A percentile compares a stretch with the other conserved stretches of the same genome.
phyloP scores from a whole-genome alignment of 2,329 filamentous ascomycete species.

The Teratosphaeria destructans region DNA sequence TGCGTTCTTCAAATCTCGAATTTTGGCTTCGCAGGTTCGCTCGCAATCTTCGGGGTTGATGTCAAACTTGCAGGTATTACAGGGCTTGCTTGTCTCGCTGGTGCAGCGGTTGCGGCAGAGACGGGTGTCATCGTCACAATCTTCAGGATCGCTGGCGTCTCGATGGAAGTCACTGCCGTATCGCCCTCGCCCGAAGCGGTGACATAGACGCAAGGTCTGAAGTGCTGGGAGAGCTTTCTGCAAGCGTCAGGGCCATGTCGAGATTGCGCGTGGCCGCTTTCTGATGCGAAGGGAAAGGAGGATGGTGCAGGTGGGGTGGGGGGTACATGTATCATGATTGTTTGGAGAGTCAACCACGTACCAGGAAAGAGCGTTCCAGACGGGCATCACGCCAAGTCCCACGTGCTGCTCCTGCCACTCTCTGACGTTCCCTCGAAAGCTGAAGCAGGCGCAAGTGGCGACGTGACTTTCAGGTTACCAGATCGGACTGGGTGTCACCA shows the following conservation, averaged over 20 bases:
- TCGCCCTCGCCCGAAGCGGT: conserved; percentile 12
- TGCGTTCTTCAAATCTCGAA: no score
- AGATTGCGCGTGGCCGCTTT: conserved; percentile 9
- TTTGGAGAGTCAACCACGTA: no score
- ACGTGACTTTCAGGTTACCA: no score
- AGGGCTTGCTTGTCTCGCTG: not conserved
- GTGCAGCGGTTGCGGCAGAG: conserved; percentile 5
- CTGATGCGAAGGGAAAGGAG: no score
- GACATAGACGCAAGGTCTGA: conserved; percentile 9
- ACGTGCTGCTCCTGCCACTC: no score
- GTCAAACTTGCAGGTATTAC: not conserved
- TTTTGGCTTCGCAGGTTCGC: conserved; percentile 1
- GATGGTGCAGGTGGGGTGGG: no score
- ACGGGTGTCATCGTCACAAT: not conserved
- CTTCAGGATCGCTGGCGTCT: not conserved
- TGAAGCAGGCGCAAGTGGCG: no score
- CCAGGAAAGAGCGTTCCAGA: no score
- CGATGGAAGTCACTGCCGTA: not conserved
- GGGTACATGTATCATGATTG: no score
- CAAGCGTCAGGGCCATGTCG: conserved; percentile 4
- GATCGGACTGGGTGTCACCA: no score
- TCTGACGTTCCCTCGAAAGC: no score
- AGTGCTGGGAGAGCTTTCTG: conserved; percentile 4
- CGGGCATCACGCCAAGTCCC: no score
- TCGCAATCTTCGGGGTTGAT: conserved; percentile 2